A percentile compares a stretch with the other conserved stretches of the same genome.
phyloP scores from a whole-genome alignment of 192 early-diverging fungal species.

The Rhizoclosmatium sp. region DNA sequence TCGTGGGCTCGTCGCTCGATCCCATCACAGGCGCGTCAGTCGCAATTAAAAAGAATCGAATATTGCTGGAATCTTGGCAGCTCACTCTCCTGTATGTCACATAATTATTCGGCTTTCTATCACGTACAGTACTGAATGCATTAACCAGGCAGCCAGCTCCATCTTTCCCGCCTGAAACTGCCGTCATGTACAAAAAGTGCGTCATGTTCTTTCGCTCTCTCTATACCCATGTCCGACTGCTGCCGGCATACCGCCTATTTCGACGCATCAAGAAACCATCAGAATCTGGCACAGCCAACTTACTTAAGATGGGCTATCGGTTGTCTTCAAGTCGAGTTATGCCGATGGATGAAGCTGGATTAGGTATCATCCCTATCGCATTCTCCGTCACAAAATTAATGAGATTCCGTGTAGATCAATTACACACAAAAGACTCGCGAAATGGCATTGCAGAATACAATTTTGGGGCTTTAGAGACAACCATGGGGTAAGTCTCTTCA shows the following conservation, averaged over 20 bases:
- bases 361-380: conserved; percentile 58
- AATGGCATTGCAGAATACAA: conserved; percentile 57
- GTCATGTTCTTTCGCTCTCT: conserved; percentile 90
- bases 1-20: conserved; percentile 39
- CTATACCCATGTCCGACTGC: conserved; percentile 76
- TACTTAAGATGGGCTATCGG: conserved; percentile 72
- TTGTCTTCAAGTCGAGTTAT: conserved; percentile 61
- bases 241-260: conserved; percentile 74
- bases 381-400: neutral
- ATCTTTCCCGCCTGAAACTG: conserved; percentile 72
- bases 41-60: conserved; percentile 48
- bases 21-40: conserved; percentile 42
- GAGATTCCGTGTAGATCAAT: conserved; percentile 55
- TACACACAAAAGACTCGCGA: conserved; percentile 65
- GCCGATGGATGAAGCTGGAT: conserved; percentile 71
- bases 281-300: neutral
- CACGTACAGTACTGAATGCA: neutral
- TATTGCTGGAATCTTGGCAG: conserved; percentile 88
- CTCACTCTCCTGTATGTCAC: conserved; percentile 73
- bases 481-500: conserved; percentile 64
- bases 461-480: conserved; percentile 75
- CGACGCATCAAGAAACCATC: conserved; percentile 55
- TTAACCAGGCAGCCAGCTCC: conserved; percentile 27
- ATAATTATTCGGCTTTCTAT: neutral
- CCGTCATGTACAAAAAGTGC: conserved; percentile 89